These are phyloP conservation scores for Kurtzmaniella quercitrusa DNA, from an alignment of 1,139 yeast species.

Conservation along the genomic window DNA sequence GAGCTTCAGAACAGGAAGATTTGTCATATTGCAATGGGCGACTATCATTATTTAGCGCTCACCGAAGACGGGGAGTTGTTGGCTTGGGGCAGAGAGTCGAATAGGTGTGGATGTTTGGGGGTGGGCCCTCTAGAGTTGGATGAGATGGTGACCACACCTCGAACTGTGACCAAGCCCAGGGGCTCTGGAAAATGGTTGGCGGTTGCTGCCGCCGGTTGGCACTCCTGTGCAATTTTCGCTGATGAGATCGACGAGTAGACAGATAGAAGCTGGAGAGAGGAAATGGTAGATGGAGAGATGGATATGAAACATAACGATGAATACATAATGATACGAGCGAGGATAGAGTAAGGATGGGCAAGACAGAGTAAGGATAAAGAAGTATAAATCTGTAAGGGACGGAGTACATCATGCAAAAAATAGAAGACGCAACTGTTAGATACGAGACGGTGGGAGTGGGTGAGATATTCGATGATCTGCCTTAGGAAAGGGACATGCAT, in stretches of 20 bases:
- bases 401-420: no score
- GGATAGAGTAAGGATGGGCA: no score
- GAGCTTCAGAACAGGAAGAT: slow-evolving; percentile 51
- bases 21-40: slow-evolving; percentile 63
- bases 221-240: slow-evolving; percentile 53
- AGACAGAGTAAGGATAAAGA: no score
- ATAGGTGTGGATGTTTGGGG: slow-evolving; percentile 67
- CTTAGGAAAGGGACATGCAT: no score
- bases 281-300: background rate
- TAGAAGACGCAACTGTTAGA: no score
- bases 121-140: slow-evolving; percentile 35
- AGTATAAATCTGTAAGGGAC: no score
- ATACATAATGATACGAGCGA: no score
- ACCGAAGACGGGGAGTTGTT: slow-evolving; percentile 55
- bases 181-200: slow-evolving; percentile 42
- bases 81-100: slow-evolving; percentile 69
- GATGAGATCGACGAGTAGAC: background rate
- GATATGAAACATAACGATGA: no score
- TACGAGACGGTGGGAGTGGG: no score
- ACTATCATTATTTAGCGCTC: slow-evolving; percentile 66
- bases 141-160: slow-evolving; percentile 2
- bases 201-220: slow-evolving; percentile 80
- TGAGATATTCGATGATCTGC: no score
- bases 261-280: background rate
- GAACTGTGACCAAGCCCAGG: slow-evolving; percentile 9